Evolutionary conservation across 345 rosid genomes (phyloP).

Genomic region (Garcia nutans): DNA sequence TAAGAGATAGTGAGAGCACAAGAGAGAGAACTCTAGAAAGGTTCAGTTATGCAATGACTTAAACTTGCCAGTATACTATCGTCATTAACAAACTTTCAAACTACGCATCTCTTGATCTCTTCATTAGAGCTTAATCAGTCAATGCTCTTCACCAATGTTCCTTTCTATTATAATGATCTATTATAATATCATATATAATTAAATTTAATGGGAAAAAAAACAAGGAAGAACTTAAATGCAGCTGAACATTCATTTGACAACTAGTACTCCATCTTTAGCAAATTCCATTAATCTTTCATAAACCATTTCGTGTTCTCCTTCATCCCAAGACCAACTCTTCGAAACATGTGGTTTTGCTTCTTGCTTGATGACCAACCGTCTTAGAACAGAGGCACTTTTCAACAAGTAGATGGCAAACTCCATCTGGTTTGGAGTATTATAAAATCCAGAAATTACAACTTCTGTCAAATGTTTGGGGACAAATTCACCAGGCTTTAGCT

Average conservation of each 20-base stretch:
- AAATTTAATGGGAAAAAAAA: no score
- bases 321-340: not conserved
- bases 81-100: not conserved
- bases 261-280: not conserved
- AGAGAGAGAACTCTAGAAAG: no score
- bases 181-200: no score
- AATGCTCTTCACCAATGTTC: no score
- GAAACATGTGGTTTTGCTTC: not conserved
- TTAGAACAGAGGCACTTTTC: not conserved
- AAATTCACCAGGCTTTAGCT: not conserved
- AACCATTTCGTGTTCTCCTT: not conserved
- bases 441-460: not conserved
- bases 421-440: not conserved
- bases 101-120: no score
- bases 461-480: not conserved
- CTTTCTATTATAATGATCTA: no score
- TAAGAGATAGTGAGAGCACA: no score
- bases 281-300: not conserved
- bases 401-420: conserved; percentile 2
- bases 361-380: not conserved
- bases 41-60: no score
- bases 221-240: no score
- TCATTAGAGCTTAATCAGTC: no score
- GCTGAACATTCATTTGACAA: not conserved
- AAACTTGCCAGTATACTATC: no score